Percentiles rank a stretch among this genome's conserved stretches.
Evolutionary conservation across 129 eudicot species (phyloP).

Genomic region (Mikania micrantha): DNA sequence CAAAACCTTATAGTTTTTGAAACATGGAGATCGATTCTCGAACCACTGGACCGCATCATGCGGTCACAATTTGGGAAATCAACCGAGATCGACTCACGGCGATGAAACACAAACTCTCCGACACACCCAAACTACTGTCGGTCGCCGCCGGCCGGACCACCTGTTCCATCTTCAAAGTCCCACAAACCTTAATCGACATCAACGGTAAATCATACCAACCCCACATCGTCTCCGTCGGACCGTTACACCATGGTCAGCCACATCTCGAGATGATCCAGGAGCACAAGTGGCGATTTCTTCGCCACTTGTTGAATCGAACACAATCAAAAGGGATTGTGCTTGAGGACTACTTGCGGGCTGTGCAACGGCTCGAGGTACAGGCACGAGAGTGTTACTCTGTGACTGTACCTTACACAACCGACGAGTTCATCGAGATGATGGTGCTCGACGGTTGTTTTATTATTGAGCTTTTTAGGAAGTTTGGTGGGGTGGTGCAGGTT

Average conservation of each 20-base stretch:
- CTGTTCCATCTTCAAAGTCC: slow-evolving; percentile 72
- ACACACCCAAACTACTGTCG: slow-evolving; percentile 46
- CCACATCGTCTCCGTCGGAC: slow-evolving; percentile 70
- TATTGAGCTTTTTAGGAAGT: slow-evolving; percentile 56
- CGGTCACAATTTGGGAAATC: slow-evolving; percentile 41
- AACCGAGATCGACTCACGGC: slow-evolving; percentile 39
- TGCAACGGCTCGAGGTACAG: slow-evolving; percentile 42
- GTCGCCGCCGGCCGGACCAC: slow-evolving; percentile 56
- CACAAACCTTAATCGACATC: slow-evolving; percentile 49
- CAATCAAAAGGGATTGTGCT: slow-evolving; percentile 26
- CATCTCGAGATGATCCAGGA: slow-evolving; percentile 69
- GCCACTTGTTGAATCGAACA: slow-evolving; percentile 37
- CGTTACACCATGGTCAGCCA: slow-evolving; percentile 60
- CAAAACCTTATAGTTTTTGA: too few relatives aligned
- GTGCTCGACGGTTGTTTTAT: slow-evolving; percentile 89
- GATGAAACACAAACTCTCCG: slow-evolving; percentile 52
- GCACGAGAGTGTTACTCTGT: slow-evolving; percentile 66
- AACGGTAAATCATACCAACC: slow-evolving; percentile 63
- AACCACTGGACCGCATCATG: slow-evolving; percentile 26
- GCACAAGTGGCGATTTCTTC: slow-evolving; percentile 77
- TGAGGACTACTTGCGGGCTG: slow-evolving; percentile 35
- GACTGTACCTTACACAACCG: slow-evolving; percentile 15
- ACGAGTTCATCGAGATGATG: slow-evolving; percentile 68
- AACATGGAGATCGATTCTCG: slow-evolving; percentile 17
- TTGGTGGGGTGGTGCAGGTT: slow-evolving; percentile 26